Conservation (phyloP, 495 filamentous ascomycete genomes). For the Neurospora sp. region DNA sequence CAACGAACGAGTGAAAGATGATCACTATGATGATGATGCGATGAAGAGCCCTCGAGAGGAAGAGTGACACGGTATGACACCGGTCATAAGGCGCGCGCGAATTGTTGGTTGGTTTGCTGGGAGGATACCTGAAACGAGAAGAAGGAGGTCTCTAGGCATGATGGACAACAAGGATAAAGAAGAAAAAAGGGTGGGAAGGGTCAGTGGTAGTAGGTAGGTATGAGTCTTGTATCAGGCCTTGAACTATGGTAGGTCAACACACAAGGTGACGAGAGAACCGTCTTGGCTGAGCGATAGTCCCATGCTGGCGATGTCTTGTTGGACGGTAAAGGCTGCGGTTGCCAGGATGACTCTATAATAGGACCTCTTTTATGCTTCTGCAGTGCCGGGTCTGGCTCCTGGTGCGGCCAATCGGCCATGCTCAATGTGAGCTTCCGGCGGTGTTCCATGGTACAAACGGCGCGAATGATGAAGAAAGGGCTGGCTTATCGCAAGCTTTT, state of each 20-base stretch:
- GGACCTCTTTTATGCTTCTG: neutral
- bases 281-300: neutral
- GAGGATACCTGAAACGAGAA: neutral
- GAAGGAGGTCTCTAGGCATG: neutral
- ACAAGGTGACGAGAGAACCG: neutral
- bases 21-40: neutral
- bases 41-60: neutral
- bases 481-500: neutral
- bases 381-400: neutral
- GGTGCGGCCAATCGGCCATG: neutral
- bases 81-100: neutral
- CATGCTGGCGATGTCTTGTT: neutral
- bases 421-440: neutral
- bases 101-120: neutral
- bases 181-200: neutral
- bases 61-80: neutral
- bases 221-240: neutral
- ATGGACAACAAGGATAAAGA: neutral
- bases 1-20: neutral
- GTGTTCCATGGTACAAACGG: neutral
- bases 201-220: neutral
- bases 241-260: neutral
- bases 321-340: neutral
- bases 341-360: neutral
- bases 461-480: neutral